Conservation (phyloP, 352 stramenopile species). For the Phytopythium cucurbitacearum region DNA sequence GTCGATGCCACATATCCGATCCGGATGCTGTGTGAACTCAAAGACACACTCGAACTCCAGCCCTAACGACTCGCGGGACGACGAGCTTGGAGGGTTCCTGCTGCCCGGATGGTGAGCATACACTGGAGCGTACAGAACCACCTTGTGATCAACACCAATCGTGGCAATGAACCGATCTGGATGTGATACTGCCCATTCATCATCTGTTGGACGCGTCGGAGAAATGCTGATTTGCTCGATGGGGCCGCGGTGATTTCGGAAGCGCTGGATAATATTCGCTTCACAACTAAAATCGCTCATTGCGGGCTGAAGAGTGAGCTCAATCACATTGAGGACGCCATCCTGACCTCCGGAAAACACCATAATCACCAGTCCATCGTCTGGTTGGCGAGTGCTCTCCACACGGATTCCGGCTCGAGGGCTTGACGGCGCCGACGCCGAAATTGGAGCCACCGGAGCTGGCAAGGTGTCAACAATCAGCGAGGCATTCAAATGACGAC, state of each 20-base stretch:
- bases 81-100: slow-evolving; percentile 5
- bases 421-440: slow-evolving; percentile 22
- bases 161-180: slow-evolving; percentile 64
- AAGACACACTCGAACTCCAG: slow-evolving; percentile 62
- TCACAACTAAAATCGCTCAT: slow-evolving; percentile 33
- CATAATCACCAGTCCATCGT: slow-evolving; percentile 24
- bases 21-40: slow-evolving; percentile 58
- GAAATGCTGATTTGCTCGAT: slow-evolving; percentile 70
- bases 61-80: slow-evolving; percentile 5
- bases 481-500: slow-evolving; percentile 18
- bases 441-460: neutral
- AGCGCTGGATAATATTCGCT: slow-evolving; percentile 39
- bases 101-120: slow-evolving; percentile 37
- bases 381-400: neutral
- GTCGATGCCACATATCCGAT: slow-evolving; percentile 39
- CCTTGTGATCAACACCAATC: slow-evolving; percentile 48
- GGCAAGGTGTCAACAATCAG: neutral
- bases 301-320: slow-evolving; percentile 33
- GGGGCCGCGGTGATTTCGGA: slow-evolving; percentile 51
- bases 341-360: slow-evolving; percentile 67
- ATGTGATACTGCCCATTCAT: slow-evolving; percentile 14
- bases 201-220: slow-evolving; percentile 19
- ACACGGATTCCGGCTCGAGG: slow-evolving; percentile 7
- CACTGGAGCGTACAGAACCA: slow-evolving; percentile 57
- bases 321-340: slow-evolving; percentile 48